A percentile compares a stretch with the other conserved stretches of the same genome.
These are phyloP conservation scores for Pseudognaphalium luteoalbum DNA, from an alignment of 129 eudicot species.

Conservation along the genomic window DNA sequence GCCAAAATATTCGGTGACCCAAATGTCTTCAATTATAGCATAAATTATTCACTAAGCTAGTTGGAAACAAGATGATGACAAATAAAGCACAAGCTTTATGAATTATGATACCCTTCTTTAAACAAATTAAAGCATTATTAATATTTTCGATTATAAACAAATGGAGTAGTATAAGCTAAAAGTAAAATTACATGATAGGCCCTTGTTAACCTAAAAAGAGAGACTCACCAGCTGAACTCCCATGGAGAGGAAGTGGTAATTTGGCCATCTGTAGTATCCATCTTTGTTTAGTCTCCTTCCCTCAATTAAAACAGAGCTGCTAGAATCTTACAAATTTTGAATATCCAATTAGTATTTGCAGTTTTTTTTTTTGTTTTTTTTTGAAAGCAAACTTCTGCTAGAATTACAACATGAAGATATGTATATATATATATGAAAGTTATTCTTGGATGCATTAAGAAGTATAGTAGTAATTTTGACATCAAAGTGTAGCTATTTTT, in stretches of 20 bases:
- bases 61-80: constrained; percentile 22
- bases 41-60: neutral
- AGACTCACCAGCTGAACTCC: constrained; percentile 63
- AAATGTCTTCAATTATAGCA: neutral
- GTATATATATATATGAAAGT: neutral
- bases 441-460: neutral
- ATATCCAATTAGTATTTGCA: too few relatives aligned
- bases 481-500: too few relatives aligned
- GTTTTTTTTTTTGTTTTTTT: too few relatives aligned
- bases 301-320: neutral
- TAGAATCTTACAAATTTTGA: neutral
- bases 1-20: neutral
- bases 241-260: constrained; percentile 35
- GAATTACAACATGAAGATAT: too few relatives aligned
- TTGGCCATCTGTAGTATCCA: constrained; percentile 16
- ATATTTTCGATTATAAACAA: too few relatives aligned
- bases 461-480: too few relatives aligned
- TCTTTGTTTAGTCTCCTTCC: neutral
- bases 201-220: neutral
- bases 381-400: too few relatives aligned
- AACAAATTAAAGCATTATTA: neutral
- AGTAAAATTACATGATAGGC: neutral
- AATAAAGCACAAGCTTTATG: constrained; percentile 6
- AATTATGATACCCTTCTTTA: neutral
- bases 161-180: neutral